phyloP scores from a whole-genome alignment of 257 asterid species.

The Galeopsis tetrahit region DNA sequence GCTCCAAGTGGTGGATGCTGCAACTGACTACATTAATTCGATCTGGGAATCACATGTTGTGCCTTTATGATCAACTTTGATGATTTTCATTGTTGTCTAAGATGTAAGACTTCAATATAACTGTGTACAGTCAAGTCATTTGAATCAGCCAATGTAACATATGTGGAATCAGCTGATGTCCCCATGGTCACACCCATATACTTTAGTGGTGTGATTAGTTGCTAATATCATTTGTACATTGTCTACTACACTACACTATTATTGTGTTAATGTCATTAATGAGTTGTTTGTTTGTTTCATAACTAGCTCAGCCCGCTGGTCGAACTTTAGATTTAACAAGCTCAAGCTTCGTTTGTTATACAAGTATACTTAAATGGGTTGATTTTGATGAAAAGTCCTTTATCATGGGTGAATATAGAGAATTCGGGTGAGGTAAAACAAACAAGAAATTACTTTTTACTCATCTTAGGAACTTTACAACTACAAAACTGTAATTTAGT shows the following conservation, averaged over 20 bases:
- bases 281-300: background rate
- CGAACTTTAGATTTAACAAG: background rate
- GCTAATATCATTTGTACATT: background rate
- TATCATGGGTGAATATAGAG: no score
- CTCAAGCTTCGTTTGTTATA: background rate
- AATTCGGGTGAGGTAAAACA: no score
- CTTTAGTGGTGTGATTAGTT: background rate
- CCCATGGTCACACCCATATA: background rate
- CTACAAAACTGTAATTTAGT: no score
- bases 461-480: no score
- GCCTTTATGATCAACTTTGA: conserved; percentile 5
- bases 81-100: conserved; percentile 20
- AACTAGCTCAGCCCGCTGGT: background rate
- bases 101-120: conserved; percentile 2
- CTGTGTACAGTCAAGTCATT: conserved; percentile 46
- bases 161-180: conserved; percentile 25
- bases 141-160: conserved; percentile 31
- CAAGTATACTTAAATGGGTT: background rate
- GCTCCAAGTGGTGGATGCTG: conserved; percentile 39
- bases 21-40: conserved; percentile 3
- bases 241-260: background rate
- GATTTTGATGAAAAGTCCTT: no score
- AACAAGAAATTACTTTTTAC: no score
- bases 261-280: background rate
- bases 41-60: conserved; percentile 20